Percentiles rank a stretch among this genome's conserved stretches.
Evolutionary conservation across 108 stramenopile species (phyloP).

Genomic region (Nannochloropsis oceanica): DNA sequence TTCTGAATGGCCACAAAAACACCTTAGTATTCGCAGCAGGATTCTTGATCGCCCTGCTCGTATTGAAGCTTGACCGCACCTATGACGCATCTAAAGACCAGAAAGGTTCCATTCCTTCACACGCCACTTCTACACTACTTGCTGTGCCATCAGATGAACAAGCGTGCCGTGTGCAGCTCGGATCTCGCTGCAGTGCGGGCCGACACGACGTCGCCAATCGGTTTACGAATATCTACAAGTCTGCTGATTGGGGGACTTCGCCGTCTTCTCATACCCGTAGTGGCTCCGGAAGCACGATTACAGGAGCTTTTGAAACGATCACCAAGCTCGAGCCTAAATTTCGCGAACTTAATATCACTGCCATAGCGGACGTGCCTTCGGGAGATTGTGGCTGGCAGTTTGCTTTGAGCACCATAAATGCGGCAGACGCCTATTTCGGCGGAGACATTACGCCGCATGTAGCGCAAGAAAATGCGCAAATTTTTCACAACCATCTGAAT

Average conservation of each 20-base stretch:
- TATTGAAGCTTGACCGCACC: too few relatives aligned
- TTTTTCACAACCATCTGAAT: neutral
- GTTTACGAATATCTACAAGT: neutral
- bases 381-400: neutral
- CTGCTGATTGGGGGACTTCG: neutral
- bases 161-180: neutral
- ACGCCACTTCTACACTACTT: too few relatives aligned
- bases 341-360: neutral
- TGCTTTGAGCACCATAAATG: neutral
- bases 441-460: neutral
- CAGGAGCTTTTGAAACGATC: neutral
- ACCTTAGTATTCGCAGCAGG: too few relatives aligned
- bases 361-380: neutral
- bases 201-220: neutral
- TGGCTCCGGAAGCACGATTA: neutral
- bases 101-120: too few relatives aligned
- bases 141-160: too few relatives aligned
- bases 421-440: neutral
- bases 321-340: neutral
- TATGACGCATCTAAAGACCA: too few relatives aligned
- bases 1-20: too few relatives aligned
- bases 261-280: neutral
- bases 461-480: neutral
- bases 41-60: too few relatives aligned
- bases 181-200: neutral